These are phyloP conservation scores for Neurospora cerealis DNA, from an alignment of 495 filamentous ascomycete genomes.

Conservation along the genomic window DNA sequence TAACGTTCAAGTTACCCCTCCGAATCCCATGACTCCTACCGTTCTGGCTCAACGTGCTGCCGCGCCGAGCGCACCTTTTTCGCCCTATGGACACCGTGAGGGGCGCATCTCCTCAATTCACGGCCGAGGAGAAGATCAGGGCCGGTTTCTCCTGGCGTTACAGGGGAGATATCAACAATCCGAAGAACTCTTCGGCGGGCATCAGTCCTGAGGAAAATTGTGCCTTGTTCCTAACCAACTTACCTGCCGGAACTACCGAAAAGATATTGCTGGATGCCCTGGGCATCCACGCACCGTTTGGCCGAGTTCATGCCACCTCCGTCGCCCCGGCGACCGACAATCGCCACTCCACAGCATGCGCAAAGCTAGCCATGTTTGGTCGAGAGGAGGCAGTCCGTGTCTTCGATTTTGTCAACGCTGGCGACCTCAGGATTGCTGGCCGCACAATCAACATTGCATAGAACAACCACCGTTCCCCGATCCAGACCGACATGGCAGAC, in stretches of 20 bases:
- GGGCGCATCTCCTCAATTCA: background rate
- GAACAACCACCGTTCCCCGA: background rate
- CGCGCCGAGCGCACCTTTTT: background rate
- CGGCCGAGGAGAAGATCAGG: background rate
- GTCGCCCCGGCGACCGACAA: background rate
- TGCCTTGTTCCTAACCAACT: background rate
- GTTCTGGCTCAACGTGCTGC: too few species aligned
- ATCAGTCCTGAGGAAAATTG: background rate
- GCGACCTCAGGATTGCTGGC: background rate
- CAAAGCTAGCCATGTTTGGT: background rate
- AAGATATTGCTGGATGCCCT: background rate
- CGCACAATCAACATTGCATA: background rate
- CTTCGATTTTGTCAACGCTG: background rate
- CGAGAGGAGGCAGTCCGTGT: background rate
- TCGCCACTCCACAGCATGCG: background rate
- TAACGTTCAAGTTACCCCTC: background rate
- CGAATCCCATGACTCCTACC: background rate
- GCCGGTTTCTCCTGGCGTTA: background rate
- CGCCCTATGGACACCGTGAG: background rate
- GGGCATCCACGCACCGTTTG: background rate
- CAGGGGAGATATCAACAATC: background rate
- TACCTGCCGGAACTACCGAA: background rate
- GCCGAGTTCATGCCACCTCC: background rate
- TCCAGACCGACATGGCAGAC: too few species aligned
- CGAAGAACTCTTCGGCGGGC: background rate